Evolutionary conservation across 2,329 filamentous ascomycete species (phyloP).

Genomic region (Hymenoscyphus occultus): DNA sequence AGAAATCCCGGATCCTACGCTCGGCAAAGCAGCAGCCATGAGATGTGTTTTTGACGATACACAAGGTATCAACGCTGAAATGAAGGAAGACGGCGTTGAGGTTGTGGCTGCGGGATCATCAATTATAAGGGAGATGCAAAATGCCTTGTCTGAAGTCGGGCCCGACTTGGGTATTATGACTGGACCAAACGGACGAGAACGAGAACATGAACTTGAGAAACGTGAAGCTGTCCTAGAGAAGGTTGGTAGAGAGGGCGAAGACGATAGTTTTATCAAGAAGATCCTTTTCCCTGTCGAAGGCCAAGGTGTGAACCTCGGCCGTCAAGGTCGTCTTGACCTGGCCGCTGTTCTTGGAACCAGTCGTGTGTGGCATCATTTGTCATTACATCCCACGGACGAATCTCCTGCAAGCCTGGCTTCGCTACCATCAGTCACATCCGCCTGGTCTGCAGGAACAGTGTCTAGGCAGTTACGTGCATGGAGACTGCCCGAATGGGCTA

Average conservation of each 20-base stretch:
- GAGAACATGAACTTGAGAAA: constrained; percentile 76
- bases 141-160: constrained; percentile 71
- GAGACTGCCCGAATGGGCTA: constrained; percentile 95
- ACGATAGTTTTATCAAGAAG: constrained; percentile 77
- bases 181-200: constrained; percentile 65
- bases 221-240: constrained; percentile 83
- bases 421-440: constrained; percentile 68
- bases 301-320: constrained; percentile 78
- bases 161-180: constrained; percentile 75
- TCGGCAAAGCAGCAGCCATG: constrained; percentile 87
- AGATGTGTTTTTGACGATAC: constrained; percentile 89
- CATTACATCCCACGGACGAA: constrained; percentile 87
- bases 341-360: constrained; percentile 73
- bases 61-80: constrained; percentile 92
- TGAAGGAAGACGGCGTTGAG: constrained; percentile 93
- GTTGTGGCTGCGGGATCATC: constrained; percentile 72
- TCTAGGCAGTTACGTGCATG: constrained; percentile 91
- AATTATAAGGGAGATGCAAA: constrained; percentile 82
- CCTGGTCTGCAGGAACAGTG: constrained; percentile 90
- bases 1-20: constrained; percentile 73
- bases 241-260: constrained; percentile 75
- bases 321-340: constrained; percentile 75
- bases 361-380: constrained; percentile 92
- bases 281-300: constrained; percentile 76
- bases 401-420: constrained; percentile 71